Percentiles rank a stretch among this genome's conserved stretches.
phyloP scores from a whole-genome alignment of 495 filamentous ascomycete genomes.

The Xylaria intraflava region DNA sequence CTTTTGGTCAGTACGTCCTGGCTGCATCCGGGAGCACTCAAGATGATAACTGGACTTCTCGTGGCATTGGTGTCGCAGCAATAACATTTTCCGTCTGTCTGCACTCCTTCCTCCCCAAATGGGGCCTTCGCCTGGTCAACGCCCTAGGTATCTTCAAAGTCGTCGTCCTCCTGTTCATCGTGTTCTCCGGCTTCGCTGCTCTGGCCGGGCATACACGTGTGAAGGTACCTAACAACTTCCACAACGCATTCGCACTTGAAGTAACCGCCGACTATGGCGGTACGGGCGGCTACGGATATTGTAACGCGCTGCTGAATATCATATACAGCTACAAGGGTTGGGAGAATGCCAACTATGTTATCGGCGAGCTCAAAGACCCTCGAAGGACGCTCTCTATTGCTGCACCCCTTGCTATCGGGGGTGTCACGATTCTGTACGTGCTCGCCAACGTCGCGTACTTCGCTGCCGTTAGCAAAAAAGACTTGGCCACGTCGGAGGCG shows the following conservation, averaged over 20 bases:
- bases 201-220: conserved; percentile 49
- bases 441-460: conserved; percentile 69
- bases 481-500: conserved; percentile 52
- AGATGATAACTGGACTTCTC: conserved; percentile 60
- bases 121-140: conserved; percentile 62
- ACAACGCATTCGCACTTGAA: conserved; percentile 52
- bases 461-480: conserved; percentile 56
- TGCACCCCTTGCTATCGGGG: conserved; percentile 53
- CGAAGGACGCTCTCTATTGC: conserved; percentile 57
- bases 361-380: conserved; percentile 58
- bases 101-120: conserved; percentile 56
- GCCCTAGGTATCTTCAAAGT: conserved; percentile 63
- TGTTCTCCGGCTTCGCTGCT: conserved; percentile 59
- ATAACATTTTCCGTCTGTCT: conserved; percentile 57
- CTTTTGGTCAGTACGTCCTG: conserved; percentile 66
- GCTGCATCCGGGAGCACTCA: conserved; percentile 52
- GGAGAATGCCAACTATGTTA: conserved; percentile 55
- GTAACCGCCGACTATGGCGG: conserved; percentile 39
- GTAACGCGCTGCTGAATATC: conserved; percentile 58
- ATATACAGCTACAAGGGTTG: conserved; percentile 64
- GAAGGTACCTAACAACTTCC: conserved; percentile 58
- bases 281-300: conserved; percentile 53
- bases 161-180: conserved; percentile 58
- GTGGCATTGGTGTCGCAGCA: conserved; percentile 60
- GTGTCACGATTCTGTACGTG: conserved; percentile 60